These are phyloP conservation scores for Baorangia bicolor DNA, from an alignment of 768 basidiomycete species.

Conservation along the genomic window DNA sequence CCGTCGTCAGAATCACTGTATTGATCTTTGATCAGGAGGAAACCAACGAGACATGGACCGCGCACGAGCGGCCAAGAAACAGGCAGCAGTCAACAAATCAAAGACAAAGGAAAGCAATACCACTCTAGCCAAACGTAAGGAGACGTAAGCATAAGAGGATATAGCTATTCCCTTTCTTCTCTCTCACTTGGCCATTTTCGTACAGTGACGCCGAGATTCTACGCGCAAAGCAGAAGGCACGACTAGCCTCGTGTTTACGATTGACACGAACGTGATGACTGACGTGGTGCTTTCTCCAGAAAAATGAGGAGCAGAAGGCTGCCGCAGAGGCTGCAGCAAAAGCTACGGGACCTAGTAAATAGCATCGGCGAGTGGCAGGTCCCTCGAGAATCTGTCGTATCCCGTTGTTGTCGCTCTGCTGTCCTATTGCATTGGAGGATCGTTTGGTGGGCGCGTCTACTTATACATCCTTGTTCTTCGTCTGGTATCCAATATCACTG, in stretches of 20 bases:
- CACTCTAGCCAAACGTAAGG: slow-evolving; percentile 66
- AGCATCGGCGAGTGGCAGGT: slow-evolving; percentile 28
- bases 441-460: slow-evolving; percentile 12
- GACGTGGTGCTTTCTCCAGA: slow-evolving; percentile 35
- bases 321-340: slow-evolving; percentile 26
- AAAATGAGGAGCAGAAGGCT: slow-evolving; percentile 53
- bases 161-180: slow-evolving; percentile 15
- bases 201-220: slow-evolving; percentile 73
- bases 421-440: slow-evolving; percentile 9
- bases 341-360: slow-evolving; percentile 33
- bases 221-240: slow-evolving; percentile 77
- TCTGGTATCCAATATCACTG: slow-evolving; percentile 17
- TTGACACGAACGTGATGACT: not conserved
- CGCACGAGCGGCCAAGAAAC: slow-evolving; percentile 71
- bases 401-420: not conserved
- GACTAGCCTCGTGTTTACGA: slow-evolving; percentile 15
- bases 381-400: slow-evolving; percentile 14
- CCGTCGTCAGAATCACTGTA: not conserved
- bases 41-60: slow-evolving; percentile 82
- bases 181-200: slow-evolving; percentile 26
- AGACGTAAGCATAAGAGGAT: slow-evolving; percentile 53
- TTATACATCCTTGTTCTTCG: slow-evolving; percentile 11
- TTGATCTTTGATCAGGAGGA: slow-evolving; percentile 54
- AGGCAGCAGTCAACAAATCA: slow-evolving; percentile 44
- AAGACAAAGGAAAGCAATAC: slow-evolving; percentile 72